Evolutionary conservation across 176 grass and related monocot genomes (phyloP).

Genomic region (Olyra latifolia): DNA sequence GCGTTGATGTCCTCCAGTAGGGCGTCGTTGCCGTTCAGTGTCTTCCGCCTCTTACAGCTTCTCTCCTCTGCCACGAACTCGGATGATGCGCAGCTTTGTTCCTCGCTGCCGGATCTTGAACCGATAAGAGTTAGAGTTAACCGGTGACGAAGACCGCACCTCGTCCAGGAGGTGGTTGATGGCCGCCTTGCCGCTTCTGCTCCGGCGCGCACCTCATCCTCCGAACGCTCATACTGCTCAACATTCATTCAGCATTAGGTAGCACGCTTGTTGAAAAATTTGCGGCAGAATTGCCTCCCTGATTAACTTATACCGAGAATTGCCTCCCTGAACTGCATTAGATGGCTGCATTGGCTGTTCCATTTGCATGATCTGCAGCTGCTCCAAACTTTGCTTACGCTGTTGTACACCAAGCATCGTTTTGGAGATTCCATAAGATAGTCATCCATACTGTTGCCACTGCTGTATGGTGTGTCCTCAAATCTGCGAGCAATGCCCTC

Average conservation of each 20-base stretch:
- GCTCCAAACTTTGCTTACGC: neutral
- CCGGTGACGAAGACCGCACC: neutral
- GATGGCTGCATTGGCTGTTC: neutral
- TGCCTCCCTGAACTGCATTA: neutral
- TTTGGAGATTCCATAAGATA: neutral
- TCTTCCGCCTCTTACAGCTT: constrained; percentile 22
- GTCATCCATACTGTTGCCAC: neutral
- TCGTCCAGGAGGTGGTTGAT: neutral
- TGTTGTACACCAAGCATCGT: neutral
- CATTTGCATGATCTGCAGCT: constrained; percentile 9
- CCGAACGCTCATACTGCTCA: neutral
- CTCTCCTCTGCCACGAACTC: neutral
- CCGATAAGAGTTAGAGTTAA: neutral
- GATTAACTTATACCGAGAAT: no score
- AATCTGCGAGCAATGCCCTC: neutral
- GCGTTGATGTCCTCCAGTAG: constrained; percentile 29
- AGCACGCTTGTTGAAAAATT: no score
- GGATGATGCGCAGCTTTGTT: neutral
- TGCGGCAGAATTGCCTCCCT: neutral
- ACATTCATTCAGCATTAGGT: no score
- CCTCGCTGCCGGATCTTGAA: neutral
- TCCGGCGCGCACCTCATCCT: neutral
- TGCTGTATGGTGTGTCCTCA: neutral
- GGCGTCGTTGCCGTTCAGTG: neutral
- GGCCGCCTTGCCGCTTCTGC: neutral